Evolutionary conservation across 495 filamentous ascomycete species (phyloP), one percentile per base, ranked within the genome.

Genomic region (Aspergillus haitiensis): DNA sequence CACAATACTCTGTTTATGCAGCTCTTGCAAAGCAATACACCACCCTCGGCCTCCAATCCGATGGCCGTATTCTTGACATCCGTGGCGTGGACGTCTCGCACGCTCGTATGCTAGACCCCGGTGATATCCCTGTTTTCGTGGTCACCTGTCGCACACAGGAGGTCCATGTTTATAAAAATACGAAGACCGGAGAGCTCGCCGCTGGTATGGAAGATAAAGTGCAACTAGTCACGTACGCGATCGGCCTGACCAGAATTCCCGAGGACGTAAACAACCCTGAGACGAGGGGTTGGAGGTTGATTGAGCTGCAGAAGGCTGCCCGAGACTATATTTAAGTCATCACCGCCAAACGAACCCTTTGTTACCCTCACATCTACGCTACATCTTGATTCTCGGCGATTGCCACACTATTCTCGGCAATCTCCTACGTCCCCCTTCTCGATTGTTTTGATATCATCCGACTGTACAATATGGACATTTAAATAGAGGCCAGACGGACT

Each of bases 181-280:
- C 86, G 39, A 98, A 98, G 81, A 88, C 90, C 0, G 84, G 84
- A 56, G 81, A 97, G 65, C 84, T 98, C 42, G 92, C 92, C 16
- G 94, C 94, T n/a, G 94, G 94, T 34, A 97, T 97, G 91, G 95
- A 98, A 72, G 94, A 98, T 75, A 93, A 90, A 75, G 94, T 98
- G 34, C 93, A 97, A 72, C 88, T 95, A 58, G 94, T 98, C 62
- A 97, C 95, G 1, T 98, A 98, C 65, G 94, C 93, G 45, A 98
- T 98, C 64, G 94, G 94, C 55, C 87, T 98, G 55, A 98, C 94
- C 2, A 81, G 94, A 55, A 85, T 96, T 39, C 83, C 93, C 21
- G 94, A 98, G 67, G 94, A 98, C 63, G 94, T 98, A 55, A 93
- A 85, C 78, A 98, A 98, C 74, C 91, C 91, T 1, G 94, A 98